Percentiles rank a stretch among this genome's conserved stretches.
Evolutionary conservation across 345 rosid genomes (phyloP).

Genomic region (Eucalyptus curtisii): DNA sequence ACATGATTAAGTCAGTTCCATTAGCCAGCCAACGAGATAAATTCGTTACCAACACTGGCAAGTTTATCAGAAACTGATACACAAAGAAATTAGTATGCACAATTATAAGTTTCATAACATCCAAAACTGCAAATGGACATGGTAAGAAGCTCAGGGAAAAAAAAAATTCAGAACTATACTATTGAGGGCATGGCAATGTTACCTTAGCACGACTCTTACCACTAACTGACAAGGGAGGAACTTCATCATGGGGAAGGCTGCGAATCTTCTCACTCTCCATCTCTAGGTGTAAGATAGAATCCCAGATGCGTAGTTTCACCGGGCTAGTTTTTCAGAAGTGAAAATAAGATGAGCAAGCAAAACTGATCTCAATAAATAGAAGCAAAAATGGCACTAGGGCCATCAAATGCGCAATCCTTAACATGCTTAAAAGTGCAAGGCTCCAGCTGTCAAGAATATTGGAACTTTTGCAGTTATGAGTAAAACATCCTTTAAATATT

Average conservation of each 20-base stretch:
- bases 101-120: rapidly evolving
- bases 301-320: constrained; percentile 9
- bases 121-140: background rate
- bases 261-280: constrained; percentile 66
- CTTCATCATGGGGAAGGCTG: constrained; percentile 37
- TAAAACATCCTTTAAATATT: no score
- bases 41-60: background rate
- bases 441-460: no score
- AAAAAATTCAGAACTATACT: background rate
- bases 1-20: background rate
- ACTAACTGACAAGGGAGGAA: background rate
- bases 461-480: no score
- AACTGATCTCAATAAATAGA: no score
- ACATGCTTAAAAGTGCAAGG: no score
- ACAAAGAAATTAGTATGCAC: background rate
- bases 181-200: background rate
- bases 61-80: background rate
- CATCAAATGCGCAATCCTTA: no score
- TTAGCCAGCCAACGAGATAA: background rate
- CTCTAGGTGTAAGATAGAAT: constrained; percentile 27
- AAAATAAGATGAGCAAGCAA: no score
- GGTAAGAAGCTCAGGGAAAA: background rate
- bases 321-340: background rate
- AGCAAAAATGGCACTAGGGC: no score
- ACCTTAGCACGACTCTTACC: background rate